Conservation (phyloP, 306 rosid species). For the Mucuna pruriens region DNA sequence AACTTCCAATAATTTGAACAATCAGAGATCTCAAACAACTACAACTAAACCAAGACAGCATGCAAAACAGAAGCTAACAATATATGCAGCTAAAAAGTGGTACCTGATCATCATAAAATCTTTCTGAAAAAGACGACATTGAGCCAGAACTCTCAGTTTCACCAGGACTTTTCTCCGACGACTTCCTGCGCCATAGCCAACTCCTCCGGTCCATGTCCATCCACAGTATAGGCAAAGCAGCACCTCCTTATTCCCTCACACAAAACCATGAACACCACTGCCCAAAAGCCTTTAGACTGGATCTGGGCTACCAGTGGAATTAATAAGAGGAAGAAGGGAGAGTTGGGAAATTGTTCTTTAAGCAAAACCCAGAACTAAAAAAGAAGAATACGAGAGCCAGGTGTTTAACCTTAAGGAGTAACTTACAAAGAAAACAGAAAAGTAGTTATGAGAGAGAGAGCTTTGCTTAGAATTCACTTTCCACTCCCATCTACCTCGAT, state of each 20-base stretch:
- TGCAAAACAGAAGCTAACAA: slow-evolving; percentile 33
- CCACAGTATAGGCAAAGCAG: slow-evolving; percentile 29
- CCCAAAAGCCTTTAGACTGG: slow-evolving; percentile 16
- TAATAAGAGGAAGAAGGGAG: slow-evolving; percentile 10
- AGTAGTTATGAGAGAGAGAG: slow-evolving; percentile 43
- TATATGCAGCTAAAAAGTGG: not conserved
- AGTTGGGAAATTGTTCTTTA: slow-evolving; percentile 28
- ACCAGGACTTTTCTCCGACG: slow-evolving; percentile 67
- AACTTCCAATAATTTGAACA: slow-evolving; percentile 23
- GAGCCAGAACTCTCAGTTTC: slow-evolving; percentile 80
- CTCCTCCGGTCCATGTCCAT: slow-evolving; percentile 62
- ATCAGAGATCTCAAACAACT: slow-evolving; percentile 27
- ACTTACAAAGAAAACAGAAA: slow-evolving; percentile 37
- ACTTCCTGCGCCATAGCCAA: slow-evolving; percentile 77
- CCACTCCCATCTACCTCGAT: slow-evolving; percentile 45
- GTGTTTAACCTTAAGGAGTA: slow-evolving; percentile 32
- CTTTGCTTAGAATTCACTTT: slow-evolving; percentile 75
- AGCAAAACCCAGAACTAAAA: slow-evolving; percentile 32
- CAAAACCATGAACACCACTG: not conserved
- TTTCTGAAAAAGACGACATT: slow-evolving; percentile 63
- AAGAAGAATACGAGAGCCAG: slow-evolving; percentile 6
- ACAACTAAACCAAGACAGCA: not conserved
- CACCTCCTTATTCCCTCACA: slow-evolving; percentile 41
- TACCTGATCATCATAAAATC: slow-evolving; percentile 67
- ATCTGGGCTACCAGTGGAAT: slow-evolving; percentile 24